phyloP scores from a whole-genome alignment of 2,329 filamentous ascomycete species.

The Beauveria scarabaeidicola region DNA sequence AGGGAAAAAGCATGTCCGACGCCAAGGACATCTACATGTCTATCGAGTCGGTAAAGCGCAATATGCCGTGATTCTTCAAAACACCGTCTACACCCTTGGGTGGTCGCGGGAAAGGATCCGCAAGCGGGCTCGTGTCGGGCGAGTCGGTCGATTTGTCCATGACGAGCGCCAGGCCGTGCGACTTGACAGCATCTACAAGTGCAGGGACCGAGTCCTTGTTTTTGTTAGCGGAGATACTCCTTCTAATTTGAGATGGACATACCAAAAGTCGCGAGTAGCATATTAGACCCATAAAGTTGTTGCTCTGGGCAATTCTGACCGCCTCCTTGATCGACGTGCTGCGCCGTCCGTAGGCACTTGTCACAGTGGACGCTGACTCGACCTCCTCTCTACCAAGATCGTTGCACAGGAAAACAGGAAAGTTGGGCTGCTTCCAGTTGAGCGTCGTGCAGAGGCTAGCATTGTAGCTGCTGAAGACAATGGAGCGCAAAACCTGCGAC shows the following conservation, averaged over 20 bases:
- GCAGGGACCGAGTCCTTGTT: slow-evolving; percentile 82
- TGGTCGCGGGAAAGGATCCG: slow-evolving; percentile 49
- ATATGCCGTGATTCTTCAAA: slow-evolving; percentile 73
- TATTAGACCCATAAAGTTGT: slow-evolving; percentile 97
- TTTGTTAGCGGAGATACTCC: slow-evolving; percentile 10
- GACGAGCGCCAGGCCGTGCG: slow-evolving; percentile 84
- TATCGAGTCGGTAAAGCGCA: slow-evolving; percentile 90
- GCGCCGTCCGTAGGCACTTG: slow-evolving; percentile 55
- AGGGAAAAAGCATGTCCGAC: background rate
- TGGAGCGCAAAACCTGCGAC: slow-evolving; percentile 68
- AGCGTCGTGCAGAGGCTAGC: slow-evolving; percentile 82
- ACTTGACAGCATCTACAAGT: slow-evolving; percentile 87
- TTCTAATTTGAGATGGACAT: slow-evolving; percentile 28
- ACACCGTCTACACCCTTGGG: slow-evolving; percentile 83
- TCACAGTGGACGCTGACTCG: slow-evolving; percentile 29
- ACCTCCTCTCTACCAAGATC: slow-evolving; percentile 60
- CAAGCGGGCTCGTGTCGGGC: slow-evolving; percentile 29
- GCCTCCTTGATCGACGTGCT: slow-evolving; percentile 90
- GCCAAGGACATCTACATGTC: slow-evolving; percentile 32
- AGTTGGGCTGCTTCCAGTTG: slow-evolving; percentile 99
- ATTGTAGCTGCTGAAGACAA: slow-evolving; percentile 93
- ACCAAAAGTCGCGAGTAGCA: slow-evolving; percentile 82
- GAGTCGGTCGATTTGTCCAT: slow-evolving; percentile 68
- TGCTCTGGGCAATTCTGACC: slow-evolving; percentile 83
- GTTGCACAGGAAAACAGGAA: slow-evolving; percentile 91